A percentile compares a stretch with the other conserved stretches of the same genome.
Evolutionary conservation across 2,329 filamentous ascomycete genomes (phyloP).

Genomic region (Delphinella strobiligena): DNA sequence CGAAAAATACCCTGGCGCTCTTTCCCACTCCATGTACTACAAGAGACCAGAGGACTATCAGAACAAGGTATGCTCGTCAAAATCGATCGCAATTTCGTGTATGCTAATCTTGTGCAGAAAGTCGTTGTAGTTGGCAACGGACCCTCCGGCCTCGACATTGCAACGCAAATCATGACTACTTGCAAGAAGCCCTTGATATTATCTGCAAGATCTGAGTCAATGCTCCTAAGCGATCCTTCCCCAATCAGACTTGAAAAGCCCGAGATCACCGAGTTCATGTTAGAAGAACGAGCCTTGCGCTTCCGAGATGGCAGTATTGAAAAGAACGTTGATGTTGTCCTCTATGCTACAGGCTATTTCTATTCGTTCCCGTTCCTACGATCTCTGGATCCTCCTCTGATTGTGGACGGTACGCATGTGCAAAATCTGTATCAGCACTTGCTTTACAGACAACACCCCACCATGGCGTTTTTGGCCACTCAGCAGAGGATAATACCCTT

Average conservation of each 20-base stretch:
- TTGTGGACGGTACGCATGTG: slow-evolving; percentile 58
- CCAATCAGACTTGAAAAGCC: slow-evolving; percentile 46
- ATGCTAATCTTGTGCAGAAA: slow-evolving; percentile 42
- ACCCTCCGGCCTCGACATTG: slow-evolving; percentile 75
- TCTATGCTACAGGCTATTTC: slow-evolving; percentile 87
- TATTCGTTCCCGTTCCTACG: slow-evolving; percentile 67
- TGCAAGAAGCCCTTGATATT: slow-evolving; percentile 52
- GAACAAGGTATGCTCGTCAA: slow-evolving; percentile 27
- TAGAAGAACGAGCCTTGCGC: slow-evolving; percentile 47
- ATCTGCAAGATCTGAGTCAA: slow-evolving; percentile 43
- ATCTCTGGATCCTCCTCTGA: slow-evolving; percentile 39
- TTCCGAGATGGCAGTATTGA: slow-evolving; percentile 58
- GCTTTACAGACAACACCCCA: slow-evolving; percentile 64
- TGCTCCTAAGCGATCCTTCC: slow-evolving; percentile 25
- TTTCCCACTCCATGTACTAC: slow-evolving; percentile 61
- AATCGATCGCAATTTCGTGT: neutral
- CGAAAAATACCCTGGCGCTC: slow-evolving; percentile 22
- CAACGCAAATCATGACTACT: slow-evolving; percentile 55
- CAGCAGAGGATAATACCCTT: slow-evolving; percentile 84
- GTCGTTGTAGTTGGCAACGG: slow-evolving; percentile 76
- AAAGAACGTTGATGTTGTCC: slow-evolving; percentile 56
- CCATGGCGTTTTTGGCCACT: slow-evolving; percentile 63
- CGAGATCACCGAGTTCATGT: slow-evolving; percentile 41
- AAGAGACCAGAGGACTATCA: slow-evolving; percentile 51
- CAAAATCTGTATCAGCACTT: slow-evolving; percentile 67